phyloP scores from a whole-genome alignment of 2,329 filamentous ascomycete genomes.

The Verticillium isaacii region DNA sequence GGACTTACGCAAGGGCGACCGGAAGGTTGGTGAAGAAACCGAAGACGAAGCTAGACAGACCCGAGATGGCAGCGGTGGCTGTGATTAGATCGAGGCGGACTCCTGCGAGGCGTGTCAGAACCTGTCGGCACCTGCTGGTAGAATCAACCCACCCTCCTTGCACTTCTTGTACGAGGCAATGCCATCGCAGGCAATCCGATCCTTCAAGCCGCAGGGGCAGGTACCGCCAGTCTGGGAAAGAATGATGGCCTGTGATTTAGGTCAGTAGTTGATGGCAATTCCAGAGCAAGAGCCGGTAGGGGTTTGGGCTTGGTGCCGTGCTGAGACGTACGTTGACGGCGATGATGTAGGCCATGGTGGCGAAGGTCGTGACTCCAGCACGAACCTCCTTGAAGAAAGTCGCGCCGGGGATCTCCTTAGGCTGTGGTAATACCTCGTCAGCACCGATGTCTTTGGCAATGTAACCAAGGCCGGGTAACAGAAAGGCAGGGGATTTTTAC shows the following conservation, averaged over 20 bases:
- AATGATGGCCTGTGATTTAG: constrained; percentile 54
- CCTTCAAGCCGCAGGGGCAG: constrained; percentile 56
- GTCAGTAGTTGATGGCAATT: neutral
- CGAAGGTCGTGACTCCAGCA: constrained; percentile 75
- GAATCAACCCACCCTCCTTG: constrained; percentile 34
- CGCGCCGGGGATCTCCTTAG: constrained; percentile 61
- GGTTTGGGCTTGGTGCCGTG: neutral
- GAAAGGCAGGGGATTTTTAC: constrained; percentile 34
- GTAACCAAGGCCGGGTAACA: neutral
- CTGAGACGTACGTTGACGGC: constrained; percentile 54
- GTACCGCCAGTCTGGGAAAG: constrained; percentile 73
- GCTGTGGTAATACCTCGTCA: constrained; percentile 33
- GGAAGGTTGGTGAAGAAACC: constrained; percentile 79
- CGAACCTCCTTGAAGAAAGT: constrained; percentile 74
- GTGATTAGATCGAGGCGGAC: constrained; percentile 76
- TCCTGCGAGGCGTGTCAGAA: constrained; percentile 26
- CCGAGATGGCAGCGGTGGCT: constrained; percentile 75
- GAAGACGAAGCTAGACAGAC: constrained; percentile 70
- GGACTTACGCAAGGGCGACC: constrained; percentile 65
- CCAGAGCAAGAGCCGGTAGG: neutral
- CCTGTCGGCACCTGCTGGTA: neutral
- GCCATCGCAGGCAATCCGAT: constrained; percentile 42
- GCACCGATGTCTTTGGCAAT: neutral
- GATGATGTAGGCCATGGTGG: constrained; percentile 83
- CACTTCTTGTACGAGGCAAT: constrained; percentile 38